A percentile compares a stretch with the other conserved stretches of the same genome.
phyloP scores from a whole-genome alignment of 805 yeast species.

The Jamesozyma spencerorum region DNA sequence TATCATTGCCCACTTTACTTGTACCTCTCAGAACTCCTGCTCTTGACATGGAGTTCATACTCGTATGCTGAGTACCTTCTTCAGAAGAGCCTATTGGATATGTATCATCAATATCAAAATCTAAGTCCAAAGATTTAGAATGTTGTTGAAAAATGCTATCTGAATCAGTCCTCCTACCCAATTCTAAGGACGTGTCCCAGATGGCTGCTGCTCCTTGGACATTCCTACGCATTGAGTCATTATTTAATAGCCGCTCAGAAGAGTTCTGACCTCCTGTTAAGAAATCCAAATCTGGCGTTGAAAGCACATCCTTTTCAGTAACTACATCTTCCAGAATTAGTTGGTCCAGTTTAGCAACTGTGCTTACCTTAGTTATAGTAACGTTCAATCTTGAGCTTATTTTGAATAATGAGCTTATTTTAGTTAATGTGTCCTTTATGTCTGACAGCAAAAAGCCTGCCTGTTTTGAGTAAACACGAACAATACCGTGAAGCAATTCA shows the following conservation, averaged over 20 bases:
- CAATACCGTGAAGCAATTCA: conserved; percentile 78
- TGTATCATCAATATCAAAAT: conserved; percentile 1
- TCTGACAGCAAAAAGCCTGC: conserved; percentile 78
- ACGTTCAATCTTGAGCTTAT: conserved; percentile 40
- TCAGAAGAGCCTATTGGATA: background rate
- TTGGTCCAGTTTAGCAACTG: conserved; percentile 48
- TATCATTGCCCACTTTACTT: background rate
- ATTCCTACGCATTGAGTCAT: conserved; percentile 19
- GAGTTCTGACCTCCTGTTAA: conserved; percentile 14
- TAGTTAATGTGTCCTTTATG: conserved; percentile 64
- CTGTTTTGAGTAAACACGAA: conserved; percentile 75
- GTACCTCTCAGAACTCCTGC: background rate
- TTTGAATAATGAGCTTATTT: conserved; percentile 58
- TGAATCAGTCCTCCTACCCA: conserved; percentile 23
- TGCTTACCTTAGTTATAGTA: conserved; percentile 53
- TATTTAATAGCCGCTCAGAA: conserved; percentile 12
- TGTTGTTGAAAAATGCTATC: conserved; percentile 16
- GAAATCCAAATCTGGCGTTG: conserved; percentile 47
- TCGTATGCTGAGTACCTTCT: conserved; percentile 1
- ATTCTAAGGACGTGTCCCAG: conserved; percentile 28
- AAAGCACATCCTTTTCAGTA: conserved; percentile 64
- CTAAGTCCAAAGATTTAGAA: background rate
- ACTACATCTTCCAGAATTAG: conserved; percentile 68
- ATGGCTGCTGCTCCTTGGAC: conserved; percentile 28
- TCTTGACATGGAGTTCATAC: background rate